Evolutionary conservation across 2,329 filamentous ascomycete genomes (phyloP), one percentile per base, ranked within the genome.

Genomic region (Sarocladiaceae sp.): DNA sequence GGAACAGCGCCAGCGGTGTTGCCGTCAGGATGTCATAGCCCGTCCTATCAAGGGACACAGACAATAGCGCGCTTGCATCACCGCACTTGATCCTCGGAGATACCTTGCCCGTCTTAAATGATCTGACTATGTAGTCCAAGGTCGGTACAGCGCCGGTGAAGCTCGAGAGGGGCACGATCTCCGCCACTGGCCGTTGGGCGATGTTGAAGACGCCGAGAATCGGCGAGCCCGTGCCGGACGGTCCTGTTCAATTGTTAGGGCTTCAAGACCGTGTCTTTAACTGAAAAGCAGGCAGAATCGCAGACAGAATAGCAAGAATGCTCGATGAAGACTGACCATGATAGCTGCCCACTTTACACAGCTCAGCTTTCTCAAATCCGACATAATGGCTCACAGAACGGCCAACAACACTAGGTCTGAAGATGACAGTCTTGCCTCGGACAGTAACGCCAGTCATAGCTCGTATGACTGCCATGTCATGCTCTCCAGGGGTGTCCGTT

Each of bases 151-250:
- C 75, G 2, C 89, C 90, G 0, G 86, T 83, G 57, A 97, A 94
- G 35, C 78, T 73, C 1, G 70, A 70, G 2, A 96, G 66, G 0
- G 81, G 73, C 20, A 95, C 66, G 15, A 95, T 64, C 50, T 91
- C 86, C 1, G 76, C 77, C 12, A 88, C 58, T 2, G 74, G 65
- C 1, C 73, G 68, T 3, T 75, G 66, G 1, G 79, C 80, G 46
- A 90, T 76, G 55, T 97, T 97, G 70, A 97, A 97, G 3, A 94
- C 63, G 0, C 85, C 90, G 1, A 96, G 63, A 10, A 96, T 83
- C 1, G 84, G 80, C 2, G 82, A 85, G 6, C 90, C 88, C 0
- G 78, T 84, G 11, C 69, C 74, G 2, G 71, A 72, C 16, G 64
- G 55, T n/a, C 74, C 69, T 71, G n/a, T n/a, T n/a, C n/a, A n/a